Percentiles rank a stretch among this genome's conserved stretches.
phyloP scores from a whole-genome alignment of 192 early-diverging fungal genomes.

The Backusella parvicylindrica region DNA sequence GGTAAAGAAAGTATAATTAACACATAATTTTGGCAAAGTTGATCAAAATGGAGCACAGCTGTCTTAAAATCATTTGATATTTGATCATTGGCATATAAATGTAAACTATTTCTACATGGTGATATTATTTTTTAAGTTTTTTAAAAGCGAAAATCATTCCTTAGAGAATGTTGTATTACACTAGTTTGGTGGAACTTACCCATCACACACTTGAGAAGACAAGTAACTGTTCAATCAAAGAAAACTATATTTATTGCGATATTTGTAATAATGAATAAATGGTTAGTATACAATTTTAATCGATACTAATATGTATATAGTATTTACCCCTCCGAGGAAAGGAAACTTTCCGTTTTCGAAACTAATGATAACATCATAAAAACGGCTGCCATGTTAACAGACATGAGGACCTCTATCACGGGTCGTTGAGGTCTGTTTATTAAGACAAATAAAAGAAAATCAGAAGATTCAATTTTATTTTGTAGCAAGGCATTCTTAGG shows the following conservation, averaged over 20 bases:
- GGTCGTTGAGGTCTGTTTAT: constrained; percentile 82
- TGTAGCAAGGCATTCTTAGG: constrained; percentile 68
- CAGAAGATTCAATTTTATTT: constrained; percentile 77
- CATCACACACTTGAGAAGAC: constrained; percentile 63
- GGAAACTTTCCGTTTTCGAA: constrained; percentile 97
- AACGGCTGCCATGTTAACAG: constrained; percentile 94
- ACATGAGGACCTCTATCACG: constrained; percentile 81
- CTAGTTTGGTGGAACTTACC: constrained; percentile 11
- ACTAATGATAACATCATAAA: constrained; percentile 81
- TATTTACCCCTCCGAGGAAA: constrained; percentile 76
- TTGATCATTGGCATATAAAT: constrained; percentile 63
- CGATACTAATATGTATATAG: not conserved
- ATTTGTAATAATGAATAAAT: not conserved
- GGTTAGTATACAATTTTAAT: not conserved
- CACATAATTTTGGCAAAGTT: constrained; percentile 74
- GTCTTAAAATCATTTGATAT: constrained; percentile 57
- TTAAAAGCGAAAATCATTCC: not conserved
- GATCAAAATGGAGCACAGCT: constrained; percentile 77
- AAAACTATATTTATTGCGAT: constrained; percentile 47
- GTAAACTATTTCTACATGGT: constrained; percentile 41
- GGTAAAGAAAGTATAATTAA: constrained; percentile 75
- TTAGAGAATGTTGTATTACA: not conserved
- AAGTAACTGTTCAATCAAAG: constrained; percentile 93
- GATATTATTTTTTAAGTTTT: not conserved
- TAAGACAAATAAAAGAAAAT: constrained; percentile 84